These are phyloP conservation scores for Aspergillus unguis DNA, from an alignment of 2,329 filamentous ascomycete genomes.

Conservation along the genomic window DNA sequence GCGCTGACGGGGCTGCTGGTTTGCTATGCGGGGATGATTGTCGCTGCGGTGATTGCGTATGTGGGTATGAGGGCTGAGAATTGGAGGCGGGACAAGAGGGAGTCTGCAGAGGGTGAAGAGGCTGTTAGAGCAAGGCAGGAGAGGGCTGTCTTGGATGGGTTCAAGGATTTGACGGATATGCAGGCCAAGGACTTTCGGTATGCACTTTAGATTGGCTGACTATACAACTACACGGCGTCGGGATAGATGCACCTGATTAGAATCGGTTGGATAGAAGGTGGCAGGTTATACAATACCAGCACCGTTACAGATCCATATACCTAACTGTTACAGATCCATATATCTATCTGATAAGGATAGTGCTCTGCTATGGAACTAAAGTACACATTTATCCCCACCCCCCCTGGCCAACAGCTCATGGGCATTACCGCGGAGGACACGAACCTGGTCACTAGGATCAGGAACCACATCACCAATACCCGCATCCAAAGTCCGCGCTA, in stretches of 20 bases:
- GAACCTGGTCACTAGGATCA: background rate
- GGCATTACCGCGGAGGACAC: too few relatives aligned
- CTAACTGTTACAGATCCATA: too few relatives aligned
- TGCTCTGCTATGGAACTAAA: too few relatives aligned
- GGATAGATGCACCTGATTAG: too few relatives aligned
- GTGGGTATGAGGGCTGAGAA: constrained; percentile 27
- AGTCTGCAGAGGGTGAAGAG: background rate
- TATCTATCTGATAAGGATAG: too few relatives aligned
- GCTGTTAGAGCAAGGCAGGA: constrained; percentile 2
- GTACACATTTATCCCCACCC: too few relatives aligned
- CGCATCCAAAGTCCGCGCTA: background rate
- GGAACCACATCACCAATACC: background rate
- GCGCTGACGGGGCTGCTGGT: constrained; percentile 44
- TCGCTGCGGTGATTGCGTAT: constrained; percentile 28
- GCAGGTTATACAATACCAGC: too few relatives aligned
- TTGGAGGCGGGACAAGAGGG: constrained; percentile 16
- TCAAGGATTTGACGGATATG: constrained; percentile 38
- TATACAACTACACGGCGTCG: too few relatives aligned
- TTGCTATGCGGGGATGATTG: constrained; percentile 45
- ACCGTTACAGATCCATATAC: too few relatives aligned
- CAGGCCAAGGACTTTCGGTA: constrained; percentile 36
- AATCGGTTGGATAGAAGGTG: too few relatives aligned
- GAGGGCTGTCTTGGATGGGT: constrained; percentile 30
- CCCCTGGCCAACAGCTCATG: too few relatives aligned
- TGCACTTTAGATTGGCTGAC: constrained; percentile 24